These are phyloP conservation scores for Xylona heveae DNA, from an alignment of 495 filamentous ascomycete species.

Conservation along the genomic window DNA sequence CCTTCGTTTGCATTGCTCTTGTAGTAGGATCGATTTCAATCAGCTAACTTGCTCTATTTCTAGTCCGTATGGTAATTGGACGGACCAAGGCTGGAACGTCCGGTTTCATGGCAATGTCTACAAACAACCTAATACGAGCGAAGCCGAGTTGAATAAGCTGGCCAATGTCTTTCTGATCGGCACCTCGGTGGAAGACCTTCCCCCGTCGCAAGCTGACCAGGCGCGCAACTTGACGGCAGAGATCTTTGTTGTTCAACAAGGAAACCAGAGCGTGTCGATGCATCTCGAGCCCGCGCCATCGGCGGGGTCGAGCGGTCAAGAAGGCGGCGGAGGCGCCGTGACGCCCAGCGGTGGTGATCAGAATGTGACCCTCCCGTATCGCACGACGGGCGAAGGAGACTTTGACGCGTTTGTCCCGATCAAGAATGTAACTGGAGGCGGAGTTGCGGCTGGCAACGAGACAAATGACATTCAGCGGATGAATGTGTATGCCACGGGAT, in stretches of 20 bases:
- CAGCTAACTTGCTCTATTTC: slow-evolving; percentile 2
- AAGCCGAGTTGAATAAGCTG: slow-evolving; percentile 37
- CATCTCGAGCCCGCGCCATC: slow-evolving; percentile 31
- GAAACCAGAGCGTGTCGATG: slow-evolving; percentile 36
- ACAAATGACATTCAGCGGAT: slow-evolving; percentile 39
- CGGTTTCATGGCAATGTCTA: slow-evolving; percentile 61
- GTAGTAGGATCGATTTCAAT: neutral
- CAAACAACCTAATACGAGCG: slow-evolving; percentile 46
- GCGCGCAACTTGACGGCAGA: slow-evolving; percentile 51
- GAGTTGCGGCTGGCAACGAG: slow-evolving; percentile 34
- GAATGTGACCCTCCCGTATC: slow-evolving; percentile 29
- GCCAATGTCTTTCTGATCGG: slow-evolving; percentile 50
- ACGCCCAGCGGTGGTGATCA: slow-evolving; percentile 33
- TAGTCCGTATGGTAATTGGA: slow-evolving; percentile 64
- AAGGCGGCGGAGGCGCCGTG: slow-evolving; percentile 28
- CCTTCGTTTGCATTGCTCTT: neutral
- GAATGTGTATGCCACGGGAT: slow-evolving; percentile 41
- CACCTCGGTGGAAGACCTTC: slow-evolving; percentile 33
- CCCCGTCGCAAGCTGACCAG: slow-evolving; percentile 33
- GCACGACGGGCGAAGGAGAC: slow-evolving; percentile 42
- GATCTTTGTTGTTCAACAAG: slow-evolving; percentile 53
- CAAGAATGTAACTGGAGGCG: slow-evolving; percentile 24
- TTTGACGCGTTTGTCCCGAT: slow-evolving; percentile 45
- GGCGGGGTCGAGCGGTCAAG: slow-evolving; percentile 25
- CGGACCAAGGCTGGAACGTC: slow-evolving; percentile 52